These are phyloP conservation scores for Phytophthora quininea DNA, from an alignment of 352 stramenopile genomes.

Conservation along the genomic window DNA sequence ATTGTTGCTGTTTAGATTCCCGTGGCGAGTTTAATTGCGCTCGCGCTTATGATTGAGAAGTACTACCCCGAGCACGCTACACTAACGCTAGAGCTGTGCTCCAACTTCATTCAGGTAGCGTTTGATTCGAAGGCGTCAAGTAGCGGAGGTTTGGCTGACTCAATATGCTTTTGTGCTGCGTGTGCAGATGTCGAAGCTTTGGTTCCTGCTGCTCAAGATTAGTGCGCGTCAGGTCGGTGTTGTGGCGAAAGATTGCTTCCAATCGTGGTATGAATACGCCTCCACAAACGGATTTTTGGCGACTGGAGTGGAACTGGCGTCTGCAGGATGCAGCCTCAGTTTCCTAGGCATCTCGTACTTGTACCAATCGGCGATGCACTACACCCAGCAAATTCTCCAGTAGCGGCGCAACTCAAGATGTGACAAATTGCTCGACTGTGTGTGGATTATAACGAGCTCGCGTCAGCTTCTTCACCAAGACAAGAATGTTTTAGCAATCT, in stretches of 20 bases:
- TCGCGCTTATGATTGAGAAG: constrained; percentile 78
- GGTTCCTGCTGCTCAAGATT: constrained; percentile 81
- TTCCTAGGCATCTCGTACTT: constrained; percentile 64
- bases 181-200: constrained; percentile 78
- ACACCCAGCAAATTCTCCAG: constrained; percentile 40
- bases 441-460: not conserved
- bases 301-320: constrained; percentile 72
- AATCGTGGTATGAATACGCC: constrained; percentile 78
- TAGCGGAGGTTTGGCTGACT: too few species aligned
- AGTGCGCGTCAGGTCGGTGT: constrained; percentile 67
- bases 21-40: constrained; percentile 67
- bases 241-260: constrained; percentile 68
- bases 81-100: constrained; percentile 67
- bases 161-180: not conserved
- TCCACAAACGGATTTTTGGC: constrained; percentile 65
- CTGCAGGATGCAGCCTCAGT: constrained; percentile 68
- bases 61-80: constrained; percentile 80
- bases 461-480: not conserved
- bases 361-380: constrained; percentile 53
- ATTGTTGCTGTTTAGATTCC: constrained; percentile 53
- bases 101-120: constrained; percentile 75
- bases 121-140: not conserved
- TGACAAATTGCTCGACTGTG: not conserved
- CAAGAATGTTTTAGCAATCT: constrained; percentile 4
- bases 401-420: constrained; percentile 5